Conservation (phyloP, 108 stramenopile species). For the Cyclotella distinguenda region DNA sequence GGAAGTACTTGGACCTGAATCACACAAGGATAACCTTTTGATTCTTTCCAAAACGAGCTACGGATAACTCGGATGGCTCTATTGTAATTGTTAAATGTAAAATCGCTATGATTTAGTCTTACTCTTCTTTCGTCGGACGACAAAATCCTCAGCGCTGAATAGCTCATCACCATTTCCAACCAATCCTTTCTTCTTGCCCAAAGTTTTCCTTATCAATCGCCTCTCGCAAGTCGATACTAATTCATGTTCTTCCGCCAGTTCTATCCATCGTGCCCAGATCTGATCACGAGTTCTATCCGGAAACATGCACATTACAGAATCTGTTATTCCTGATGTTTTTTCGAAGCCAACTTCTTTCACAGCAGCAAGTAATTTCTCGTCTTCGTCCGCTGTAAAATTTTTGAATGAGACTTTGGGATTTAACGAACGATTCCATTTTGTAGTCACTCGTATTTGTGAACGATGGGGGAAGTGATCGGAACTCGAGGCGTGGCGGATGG, state of each 20-base stretch:
- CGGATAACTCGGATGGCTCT: not conserved
- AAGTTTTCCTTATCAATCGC: constrained; percentile 15
- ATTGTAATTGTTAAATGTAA: not conserved
- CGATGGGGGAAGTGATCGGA: constrained; percentile 50
- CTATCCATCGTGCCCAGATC: constrained; percentile 38
- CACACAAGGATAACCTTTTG: constrained; percentile 1
- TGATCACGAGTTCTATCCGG: constrained; percentile 40
- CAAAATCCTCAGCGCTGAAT: constrained; percentile 36
- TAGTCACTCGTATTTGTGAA: constrained; percentile 31
- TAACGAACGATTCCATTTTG: constrained; percentile 60
- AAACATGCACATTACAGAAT: constrained; percentile 24
- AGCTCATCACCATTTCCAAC: constrained; percentile 1
- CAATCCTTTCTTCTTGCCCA: constrained; percentile 1
- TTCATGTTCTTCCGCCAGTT: constrained; percentile 42
- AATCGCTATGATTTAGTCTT: not conserved
- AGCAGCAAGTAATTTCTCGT: constrained; percentile 28
- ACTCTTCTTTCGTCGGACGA: constrained; percentile 11
- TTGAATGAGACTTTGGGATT: constrained; percentile 37
- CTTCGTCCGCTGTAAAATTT: constrained; percentile 43
- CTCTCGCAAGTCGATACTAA: constrained; percentile 16
- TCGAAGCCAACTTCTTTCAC: constrained; percentile 12
- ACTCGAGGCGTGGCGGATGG: constrained; percentile 11
- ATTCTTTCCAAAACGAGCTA: too few relatives aligned
- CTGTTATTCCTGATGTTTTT: not conserved
- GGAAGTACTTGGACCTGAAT: not conserved